Evolutionary conservation across 2,329 filamentous ascomycete genomes (phyloP).

Genomic region (Pleomassaria siparia): DNA sequence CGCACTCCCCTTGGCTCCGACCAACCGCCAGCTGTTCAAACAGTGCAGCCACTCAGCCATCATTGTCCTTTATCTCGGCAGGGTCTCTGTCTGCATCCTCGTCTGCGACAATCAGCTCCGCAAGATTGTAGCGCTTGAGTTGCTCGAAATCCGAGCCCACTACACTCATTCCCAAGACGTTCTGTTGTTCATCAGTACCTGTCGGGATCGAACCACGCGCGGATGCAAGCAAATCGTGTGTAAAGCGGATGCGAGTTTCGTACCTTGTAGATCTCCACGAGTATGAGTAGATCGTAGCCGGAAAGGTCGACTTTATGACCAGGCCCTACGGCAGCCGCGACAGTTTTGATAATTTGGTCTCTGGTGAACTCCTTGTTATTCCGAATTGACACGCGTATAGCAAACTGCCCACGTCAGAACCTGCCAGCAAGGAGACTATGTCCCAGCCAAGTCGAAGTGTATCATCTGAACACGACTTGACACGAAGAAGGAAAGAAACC

Average conservation of each 20-base stretch:
- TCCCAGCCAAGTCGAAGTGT: conserved; percentile 9
- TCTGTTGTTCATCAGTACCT: conserved; percentile 51
- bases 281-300: conserved; percentile 74
- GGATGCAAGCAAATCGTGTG: not conserved
- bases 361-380: conserved; percentile 71
- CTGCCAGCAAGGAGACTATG: conserved; percentile 19
- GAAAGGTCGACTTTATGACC: conserved; percentile 77
- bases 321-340: conserved; percentile 66
- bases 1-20: too few relatives aligned
- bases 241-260: conserved; percentile 28
- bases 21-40: not conserved
- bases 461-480: conserved; percentile 9
- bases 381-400: conserved; percentile 77
- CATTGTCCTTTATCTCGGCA: not conserved
- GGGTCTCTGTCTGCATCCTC: conserved; percentile 29
- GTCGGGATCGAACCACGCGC: conserved; percentile 9
- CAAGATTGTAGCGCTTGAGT: conserved; percentile 76
- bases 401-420: conserved; percentile 60
- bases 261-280: conserved; percentile 82
- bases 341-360: conserved; percentile 68
- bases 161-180: conserved; percentile 76
- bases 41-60: not conserved
- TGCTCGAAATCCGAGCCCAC: conserved; percentile 73
- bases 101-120: conserved; percentile 66
- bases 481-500: conserved; percentile 9